Conservation (phyloP, 345 rosid genomes). For the Cardiospermum halicacabum region DNA sequence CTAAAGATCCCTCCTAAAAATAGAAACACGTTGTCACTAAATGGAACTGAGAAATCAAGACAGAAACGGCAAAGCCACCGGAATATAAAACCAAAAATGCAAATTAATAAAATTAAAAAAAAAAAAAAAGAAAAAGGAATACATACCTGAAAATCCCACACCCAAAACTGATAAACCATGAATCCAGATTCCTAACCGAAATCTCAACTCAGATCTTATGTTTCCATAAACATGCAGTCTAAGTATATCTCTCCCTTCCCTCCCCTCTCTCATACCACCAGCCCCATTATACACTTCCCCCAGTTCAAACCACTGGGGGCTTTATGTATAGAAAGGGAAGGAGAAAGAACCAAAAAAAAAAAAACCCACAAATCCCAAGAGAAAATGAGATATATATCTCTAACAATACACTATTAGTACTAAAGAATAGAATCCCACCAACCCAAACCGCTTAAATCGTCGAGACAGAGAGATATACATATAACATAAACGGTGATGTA, state of each 20-base stretch:
- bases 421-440: neutral
- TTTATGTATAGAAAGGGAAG: no score
- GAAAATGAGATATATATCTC: slow-evolving; percentile 4
- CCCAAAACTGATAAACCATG: neutral
- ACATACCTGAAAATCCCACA: slow-evolving; percentile 31
- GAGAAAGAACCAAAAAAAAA: neutral
- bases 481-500: neutral
- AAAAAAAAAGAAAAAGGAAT: neutral
- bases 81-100: slow-evolving; percentile 14
- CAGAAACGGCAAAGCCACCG: slow-evolving; percentile 7
- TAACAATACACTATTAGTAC: neutral
- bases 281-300: no score
- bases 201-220: slow-evolving; percentile 42
- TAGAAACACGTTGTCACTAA: neutral
- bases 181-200: slow-evolving; percentile 24
- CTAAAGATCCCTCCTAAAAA: slow-evolving; percentile 12
- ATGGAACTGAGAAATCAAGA: slow-evolving; percentile 10
- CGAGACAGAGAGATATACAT: no score
- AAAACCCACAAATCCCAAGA: slow-evolving; percentile 7
- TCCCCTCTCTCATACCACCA: no score
- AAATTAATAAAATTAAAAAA: slow-evolving; percentile 10
- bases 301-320: no score
- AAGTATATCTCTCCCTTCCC: no score
- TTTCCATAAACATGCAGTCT: slow-evolving; percentile 17
- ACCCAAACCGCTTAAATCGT: slow-evolving; percentile 13